Percentiles rank a stretch among this genome's conserved stretches.
Evolutionary conservation across 106 monocot genomes (phyloP).

Genomic region (Apostasia ramifera): DNA sequence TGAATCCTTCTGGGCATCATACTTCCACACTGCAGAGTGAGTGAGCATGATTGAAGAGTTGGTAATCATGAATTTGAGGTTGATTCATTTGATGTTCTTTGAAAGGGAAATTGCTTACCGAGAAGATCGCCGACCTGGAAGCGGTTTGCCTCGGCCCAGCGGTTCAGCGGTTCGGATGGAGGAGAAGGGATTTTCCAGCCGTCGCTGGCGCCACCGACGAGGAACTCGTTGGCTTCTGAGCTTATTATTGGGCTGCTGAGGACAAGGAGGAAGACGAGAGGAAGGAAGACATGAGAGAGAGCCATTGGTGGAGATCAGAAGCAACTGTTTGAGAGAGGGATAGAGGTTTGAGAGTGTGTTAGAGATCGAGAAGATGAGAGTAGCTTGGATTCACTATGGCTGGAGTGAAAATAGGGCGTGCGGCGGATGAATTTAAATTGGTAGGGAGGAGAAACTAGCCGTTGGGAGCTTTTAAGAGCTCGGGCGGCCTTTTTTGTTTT

Average conservation of each 20-base stretch:
- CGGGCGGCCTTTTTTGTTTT: too few species aligned
- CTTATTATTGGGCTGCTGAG: neutral
- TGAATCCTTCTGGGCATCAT: conserved; percentile 42
- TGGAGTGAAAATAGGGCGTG: neutral
- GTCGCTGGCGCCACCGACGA: conserved; percentile 50
- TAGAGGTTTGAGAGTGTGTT: neutral
- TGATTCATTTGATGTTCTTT: neutral
- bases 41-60: neutral
- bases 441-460: conserved; percentile 15
- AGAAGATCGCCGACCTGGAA: conserved; percentile 83
- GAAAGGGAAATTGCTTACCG: conserved; percentile 23
- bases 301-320: neutral
- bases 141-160: conserved; percentile 60
- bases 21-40: conserved; percentile 54
- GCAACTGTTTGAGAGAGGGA: neutral
- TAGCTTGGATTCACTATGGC: neutral
- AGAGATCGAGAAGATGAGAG: neutral
- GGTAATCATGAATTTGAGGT: neutral
- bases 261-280: conserved; percentile 15
- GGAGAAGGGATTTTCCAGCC: conserved; percentile 55
- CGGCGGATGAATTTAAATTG: neutral
- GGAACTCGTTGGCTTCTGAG: conserved; percentile 40
- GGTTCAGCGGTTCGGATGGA: conserved; percentile 42
- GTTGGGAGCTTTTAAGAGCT: conserved; percentile 9
- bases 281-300: neutral